These are phyloP conservation scores for Cadophora luteo-olivacea DNA, from an alignment of 2,329 filamentous ascomycete genomes.

Conservation along the genomic window DNA sequence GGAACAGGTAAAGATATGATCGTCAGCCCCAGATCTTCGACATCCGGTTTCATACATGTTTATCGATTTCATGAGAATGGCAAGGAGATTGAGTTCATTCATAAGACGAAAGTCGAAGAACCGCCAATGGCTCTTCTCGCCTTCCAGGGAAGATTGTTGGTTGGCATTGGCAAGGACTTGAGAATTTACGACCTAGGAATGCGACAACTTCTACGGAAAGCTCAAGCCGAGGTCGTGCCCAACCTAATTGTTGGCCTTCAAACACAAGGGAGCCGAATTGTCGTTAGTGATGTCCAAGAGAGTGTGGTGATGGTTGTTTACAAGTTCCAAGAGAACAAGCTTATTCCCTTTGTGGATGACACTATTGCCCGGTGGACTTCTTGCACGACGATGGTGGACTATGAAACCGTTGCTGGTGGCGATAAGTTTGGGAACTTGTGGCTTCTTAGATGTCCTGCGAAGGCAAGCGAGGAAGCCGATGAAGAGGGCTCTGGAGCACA, in stretches of 20 bases:
- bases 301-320: slow-evolving; percentile 92
- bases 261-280: slow-evolving; percentile 88
- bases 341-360: slow-evolving; percentile 95
- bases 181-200: slow-evolving; percentile 93
- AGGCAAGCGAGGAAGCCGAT: slow-evolving; percentile 87
- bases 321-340: slow-evolving; percentile 87
- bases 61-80: slow-evolving; percentile 90
- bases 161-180: slow-evolving; percentile 83
- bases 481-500: slow-evolving; percentile 91
- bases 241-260: slow-evolving; percentile 88
- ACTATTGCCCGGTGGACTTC: slow-evolving; percentile 90
- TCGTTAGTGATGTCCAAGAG: slow-evolving; percentile 92
- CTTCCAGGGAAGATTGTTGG: slow-evolving; percentile 89
- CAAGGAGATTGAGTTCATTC: slow-evolving; percentile 89
- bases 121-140: slow-evolving; percentile 88
- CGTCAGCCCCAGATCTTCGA: slow-evolving; percentile 76
- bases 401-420: slow-evolving; percentile 91
- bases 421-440: slow-evolving; percentile 99
- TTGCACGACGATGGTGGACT: slow-evolving; percentile 92
- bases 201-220: slow-evolving; percentile 89
- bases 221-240: slow-evolving; percentile 79
- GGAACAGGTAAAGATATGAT: slow-evolving; percentile 92
- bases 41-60: slow-evolving; percentile 86
- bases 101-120: slow-evolving; percentile 92
- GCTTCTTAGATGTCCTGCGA: slow-evolving; percentile 85